A percentile compares a stretch with the other conserved stretches of the same genome.
phyloP scores from a whole-genome alignment of 2,329 filamentous ascomycete species.

The Lachnellula suecica region DNA sequence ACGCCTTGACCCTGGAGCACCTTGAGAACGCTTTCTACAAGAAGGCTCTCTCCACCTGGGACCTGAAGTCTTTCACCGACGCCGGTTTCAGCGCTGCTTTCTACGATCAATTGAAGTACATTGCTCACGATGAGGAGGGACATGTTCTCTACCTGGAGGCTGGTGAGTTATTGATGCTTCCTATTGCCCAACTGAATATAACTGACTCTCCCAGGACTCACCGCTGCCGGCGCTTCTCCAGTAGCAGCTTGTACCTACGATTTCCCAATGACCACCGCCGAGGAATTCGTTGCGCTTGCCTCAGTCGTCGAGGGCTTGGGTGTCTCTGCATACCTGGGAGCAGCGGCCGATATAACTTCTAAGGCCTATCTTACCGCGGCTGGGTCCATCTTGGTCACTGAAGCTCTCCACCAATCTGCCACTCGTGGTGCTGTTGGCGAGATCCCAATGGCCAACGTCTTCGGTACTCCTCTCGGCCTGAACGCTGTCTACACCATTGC shows the following conservation, averaged over 20 bases:
- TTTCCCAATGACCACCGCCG: slow-evolving; percentile 49
- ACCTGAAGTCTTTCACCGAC: slow-evolving; percentile 46
- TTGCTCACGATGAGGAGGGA: slow-evolving; percentile 54
- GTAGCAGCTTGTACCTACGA: slow-evolving; percentile 55
- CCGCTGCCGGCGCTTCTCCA: slow-evolving; percentile 48
- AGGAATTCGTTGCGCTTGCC: slow-evolving; percentile 52
- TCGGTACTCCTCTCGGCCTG: slow-evolving; percentile 57
- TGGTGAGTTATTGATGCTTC: background rate
- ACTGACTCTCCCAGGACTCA: slow-evolving; percentile 33
- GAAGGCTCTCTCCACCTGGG: slow-evolving; percentile 58
- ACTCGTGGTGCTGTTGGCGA: slow-evolving; percentile 50
- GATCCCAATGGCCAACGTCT: slow-evolving; percentile 56
- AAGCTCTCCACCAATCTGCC: slow-evolving; percentile 65
- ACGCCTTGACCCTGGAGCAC: slow-evolving; percentile 52
- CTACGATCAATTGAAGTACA: slow-evolving; percentile 57
- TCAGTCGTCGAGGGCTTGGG: slow-evolving; percentile 57
- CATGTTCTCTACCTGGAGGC: slow-evolving; percentile 58
- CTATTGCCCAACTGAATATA: background rate
- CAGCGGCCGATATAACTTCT: slow-evolving; percentile 56
- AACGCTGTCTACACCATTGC: slow-evolving; percentile 65
- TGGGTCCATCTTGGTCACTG: slow-evolving; percentile 63
- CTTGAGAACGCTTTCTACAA: slow-evolving; percentile 65
- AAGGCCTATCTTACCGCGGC: slow-evolving; percentile 60
- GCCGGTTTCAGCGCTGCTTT: slow-evolving; percentile 51
- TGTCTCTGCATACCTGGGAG: slow-evolving; percentile 61